Evolutionary conservation across 192 early-diverging fungal genomes (phyloP).

Genomic region (Coemansia sp.): DNA sequence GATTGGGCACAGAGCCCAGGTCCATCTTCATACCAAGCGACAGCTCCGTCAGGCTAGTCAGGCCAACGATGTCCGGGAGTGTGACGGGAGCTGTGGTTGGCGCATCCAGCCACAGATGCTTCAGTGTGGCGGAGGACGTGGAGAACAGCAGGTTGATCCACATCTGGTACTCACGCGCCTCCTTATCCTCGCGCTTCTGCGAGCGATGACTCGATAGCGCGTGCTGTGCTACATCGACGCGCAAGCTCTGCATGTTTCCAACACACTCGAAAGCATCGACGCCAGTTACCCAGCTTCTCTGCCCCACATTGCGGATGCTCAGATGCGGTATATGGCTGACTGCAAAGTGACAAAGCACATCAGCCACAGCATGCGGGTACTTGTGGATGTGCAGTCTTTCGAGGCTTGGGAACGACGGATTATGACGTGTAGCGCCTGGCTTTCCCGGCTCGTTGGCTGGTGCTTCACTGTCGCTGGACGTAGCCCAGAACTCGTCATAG

Average conservation of each 20-base stretch:
- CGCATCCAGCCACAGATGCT: constrained; percentile 22
- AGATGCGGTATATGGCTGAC: constrained; percentile 26
- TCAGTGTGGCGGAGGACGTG: constrained; percentile 23
- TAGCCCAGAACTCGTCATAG: neutral
- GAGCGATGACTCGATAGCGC: neutral
- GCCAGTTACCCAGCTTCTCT: constrained; percentile 11
- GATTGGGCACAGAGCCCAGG: constrained; percentile 26
- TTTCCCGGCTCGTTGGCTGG: neutral
- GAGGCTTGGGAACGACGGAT: constrained; percentile 22
- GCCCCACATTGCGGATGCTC: constrained; percentile 27
- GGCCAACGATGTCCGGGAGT: constrained; percentile 41
- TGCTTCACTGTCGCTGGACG: neutral
- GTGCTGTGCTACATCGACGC: constrained; percentile 15
- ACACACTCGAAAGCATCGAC: constrained; percentile 5
- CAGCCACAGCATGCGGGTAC: constrained; percentile 24
- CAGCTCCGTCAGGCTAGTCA: constrained; percentile 16
- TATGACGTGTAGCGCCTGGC: neutral
- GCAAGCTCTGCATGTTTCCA: constrained; percentile 12
- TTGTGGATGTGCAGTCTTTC: constrained; percentile 25
- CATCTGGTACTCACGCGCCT: constrained; percentile 20
- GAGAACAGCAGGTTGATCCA: constrained; percentile 47
- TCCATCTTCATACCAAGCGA: constrained; percentile 45
- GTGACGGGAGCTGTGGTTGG: constrained; percentile 13
- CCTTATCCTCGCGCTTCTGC: neutral
- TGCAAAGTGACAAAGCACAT: constrained; percentile 29